Evolutionary conservation across 345 rosid genomes (phyloP).

Genomic region (Acer yangbiense): DNA sequence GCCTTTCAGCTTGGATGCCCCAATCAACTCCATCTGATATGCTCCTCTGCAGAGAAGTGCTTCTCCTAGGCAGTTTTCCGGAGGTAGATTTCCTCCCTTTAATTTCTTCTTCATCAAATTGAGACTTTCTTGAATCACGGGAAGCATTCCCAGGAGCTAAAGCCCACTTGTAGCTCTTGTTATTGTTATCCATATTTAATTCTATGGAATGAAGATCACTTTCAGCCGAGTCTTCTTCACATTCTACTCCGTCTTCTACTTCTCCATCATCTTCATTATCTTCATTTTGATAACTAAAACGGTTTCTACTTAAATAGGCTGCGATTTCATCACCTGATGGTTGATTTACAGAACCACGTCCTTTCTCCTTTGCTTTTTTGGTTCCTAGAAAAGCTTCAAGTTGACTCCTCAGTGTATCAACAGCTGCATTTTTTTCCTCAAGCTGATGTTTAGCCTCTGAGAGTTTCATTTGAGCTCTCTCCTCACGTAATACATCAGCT

Average conservation of each 20-base stretch:
- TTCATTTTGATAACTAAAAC: constrained; percentile 42
- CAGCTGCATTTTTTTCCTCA: constrained; percentile 81
- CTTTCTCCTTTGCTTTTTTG: constrained; percentile 62
- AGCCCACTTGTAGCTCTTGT: constrained; percentile 69
- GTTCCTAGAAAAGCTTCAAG: constrained; percentile 79
- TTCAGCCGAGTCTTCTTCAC: constrained; percentile 68
- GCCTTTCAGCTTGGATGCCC: constrained; percentile 57
- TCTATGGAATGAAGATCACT: constrained; percentile 91
- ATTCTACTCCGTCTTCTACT: constrained; percentile 57
- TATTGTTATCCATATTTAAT: constrained; percentile 60
- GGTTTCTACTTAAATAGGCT: constrained; percentile 53
- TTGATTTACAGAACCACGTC: constrained; percentile 43
- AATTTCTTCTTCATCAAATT: constrained; percentile 47
- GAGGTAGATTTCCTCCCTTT: constrained; percentile 72
- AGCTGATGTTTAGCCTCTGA: constrained; percentile 78
- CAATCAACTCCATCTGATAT: constrained; percentile 85
- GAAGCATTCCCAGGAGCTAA: constrained; percentile 38
- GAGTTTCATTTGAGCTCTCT: constrained; percentile 74
- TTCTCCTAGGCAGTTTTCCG: constrained; percentile 50
- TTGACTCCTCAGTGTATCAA: constrained; percentile 79
- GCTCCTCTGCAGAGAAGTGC: constrained; percentile 71
- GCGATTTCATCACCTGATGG: constrained; percentile 49
- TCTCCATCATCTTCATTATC: constrained; percentile 59
- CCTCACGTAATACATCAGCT: constrained; percentile 70
- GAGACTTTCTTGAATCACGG: constrained; percentile 35